phyloP scores from a whole-genome alignment of 1,284 basidiomycete species.

The Melampsora larici-populina region DNA sequence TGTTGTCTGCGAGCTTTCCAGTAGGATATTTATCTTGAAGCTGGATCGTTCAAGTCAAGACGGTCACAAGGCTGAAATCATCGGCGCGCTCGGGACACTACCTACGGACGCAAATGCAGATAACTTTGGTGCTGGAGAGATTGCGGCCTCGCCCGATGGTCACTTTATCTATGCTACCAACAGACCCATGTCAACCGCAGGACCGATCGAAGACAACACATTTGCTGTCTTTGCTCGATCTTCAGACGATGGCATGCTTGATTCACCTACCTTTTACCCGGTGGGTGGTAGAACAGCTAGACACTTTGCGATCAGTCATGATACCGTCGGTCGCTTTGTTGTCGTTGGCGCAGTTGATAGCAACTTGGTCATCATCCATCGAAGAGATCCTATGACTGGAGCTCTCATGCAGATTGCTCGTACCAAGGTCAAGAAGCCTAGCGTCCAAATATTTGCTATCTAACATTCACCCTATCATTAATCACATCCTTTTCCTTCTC shows the following conservation, averaged over 20 bases:
- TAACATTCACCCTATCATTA: not conserved
- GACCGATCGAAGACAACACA: conserved; percentile 16
- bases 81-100: not conserved
- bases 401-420: conserved; percentile 4
- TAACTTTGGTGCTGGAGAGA: conserved; percentile 35
- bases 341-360: conserved; percentile 5
- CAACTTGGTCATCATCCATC: conserved; percentile 7
- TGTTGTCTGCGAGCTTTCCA: conserved; percentile 28
- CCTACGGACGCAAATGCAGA: conserved; percentile 8
- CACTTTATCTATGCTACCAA: conserved; percentile 38
- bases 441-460: conserved; percentile 1
- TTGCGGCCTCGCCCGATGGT: conserved; percentile 20
- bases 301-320: conserved; percentile 6
- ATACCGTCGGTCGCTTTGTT: not conserved
- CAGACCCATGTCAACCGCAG: conserved; percentile 2
- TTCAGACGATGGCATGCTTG: not conserved
- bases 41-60: not conserved
- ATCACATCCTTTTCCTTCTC: not conserved
- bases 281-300: not conserved
- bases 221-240: conserved; percentile 22
- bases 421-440: not conserved
- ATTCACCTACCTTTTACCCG: not conserved
- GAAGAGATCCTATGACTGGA: conserved; percentile 14
- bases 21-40: conserved; percentile 13
- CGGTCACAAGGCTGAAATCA: conserved; percentile 15